Percentiles rank a stretch among this genome's conserved stretches.
These are phyloP conservation scores for Kodamaea neixiangensis DNA, from an alignment of 805 yeast species.

Conservation along the genomic window DNA sequence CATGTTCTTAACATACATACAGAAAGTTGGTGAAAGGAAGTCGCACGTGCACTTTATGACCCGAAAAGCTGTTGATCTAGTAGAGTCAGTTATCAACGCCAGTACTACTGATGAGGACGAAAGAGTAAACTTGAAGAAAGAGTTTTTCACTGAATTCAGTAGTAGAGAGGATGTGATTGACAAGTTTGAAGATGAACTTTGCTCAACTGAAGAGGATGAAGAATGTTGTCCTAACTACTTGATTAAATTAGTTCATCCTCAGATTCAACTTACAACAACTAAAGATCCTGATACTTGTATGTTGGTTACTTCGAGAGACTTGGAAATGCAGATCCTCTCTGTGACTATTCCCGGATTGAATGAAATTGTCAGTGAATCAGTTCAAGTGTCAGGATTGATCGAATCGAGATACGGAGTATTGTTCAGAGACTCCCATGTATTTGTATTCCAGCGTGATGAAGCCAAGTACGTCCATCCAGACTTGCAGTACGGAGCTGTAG, in stretches of 20 bases:
- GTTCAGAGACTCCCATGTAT: constrained; percentile 56
- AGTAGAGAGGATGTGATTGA: constrained; percentile 39
- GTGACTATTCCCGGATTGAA: constrained; percentile 45
- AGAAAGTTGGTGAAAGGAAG: constrained; percentile 44
- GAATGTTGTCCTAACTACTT: constrained; percentile 58
- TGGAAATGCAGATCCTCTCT: constrained; percentile 54
- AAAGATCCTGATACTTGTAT: constrained; percentile 50
- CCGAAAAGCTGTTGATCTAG: constrained; percentile 50
- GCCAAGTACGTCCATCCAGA: constrained; percentile 19
- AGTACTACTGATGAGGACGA: constrained; percentile 15
- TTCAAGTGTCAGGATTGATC: constrained; percentile 40
- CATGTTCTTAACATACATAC: constrained; percentile 57
- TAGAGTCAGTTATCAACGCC: constrained; percentile 41
- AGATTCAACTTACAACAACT: constrained; percentile 64
- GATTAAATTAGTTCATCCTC: constrained; percentile 75
- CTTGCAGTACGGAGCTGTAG: constrained; percentile 15
- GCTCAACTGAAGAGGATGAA: constrained; percentile 38
- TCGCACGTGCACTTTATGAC: constrained; percentile 48
- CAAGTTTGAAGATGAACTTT: constrained; percentile 55
- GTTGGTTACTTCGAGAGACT: constrained; percentile 56
- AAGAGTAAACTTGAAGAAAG: constrained; percentile 20
- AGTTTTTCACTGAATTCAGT: constrained; percentile 14
- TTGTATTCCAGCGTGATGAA: constrained; percentile 46
- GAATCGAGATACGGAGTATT: constrained; percentile 60
- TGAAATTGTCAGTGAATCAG: constrained; percentile 33